Conservation (phyloP, 192 early-diverging fungal species). For the Entomortierella lignicola region DNA sequence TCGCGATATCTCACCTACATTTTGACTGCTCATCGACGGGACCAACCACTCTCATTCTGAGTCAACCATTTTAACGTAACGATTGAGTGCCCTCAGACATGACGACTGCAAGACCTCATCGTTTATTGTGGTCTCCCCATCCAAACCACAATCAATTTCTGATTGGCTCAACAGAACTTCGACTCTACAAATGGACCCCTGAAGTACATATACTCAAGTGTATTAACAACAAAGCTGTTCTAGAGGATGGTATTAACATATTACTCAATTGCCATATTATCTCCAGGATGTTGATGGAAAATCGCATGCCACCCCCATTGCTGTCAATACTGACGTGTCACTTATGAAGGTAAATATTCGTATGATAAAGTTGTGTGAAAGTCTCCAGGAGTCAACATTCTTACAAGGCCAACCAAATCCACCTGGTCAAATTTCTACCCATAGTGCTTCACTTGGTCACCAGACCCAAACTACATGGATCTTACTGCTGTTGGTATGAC, state of each 20-base stretch:
- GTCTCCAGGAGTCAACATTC: background rate
- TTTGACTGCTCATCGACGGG: background rate
- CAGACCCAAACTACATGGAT: conserved; percentile 66
- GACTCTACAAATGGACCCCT: conserved; percentile 66
- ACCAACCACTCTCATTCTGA: background rate
- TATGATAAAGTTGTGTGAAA: background rate
- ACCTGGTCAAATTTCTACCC: background rate
- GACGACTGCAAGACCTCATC: conserved; percentile 56
- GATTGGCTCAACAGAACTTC: conserved; percentile 66
- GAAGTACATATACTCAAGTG: conserved; percentile 20
- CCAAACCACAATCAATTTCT: conserved; percentile 64
- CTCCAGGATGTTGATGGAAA: conserved; percentile 48
- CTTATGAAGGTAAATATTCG: conserved; percentile 57
- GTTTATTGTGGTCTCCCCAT: conserved; percentile 65
- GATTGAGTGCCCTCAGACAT: conserved; percentile 29
- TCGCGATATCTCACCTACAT: no score
- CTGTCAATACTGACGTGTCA: conserved; percentile 58
- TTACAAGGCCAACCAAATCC: conserved; percentile 8
- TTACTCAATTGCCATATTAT: background rate
- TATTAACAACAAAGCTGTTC: background rate
- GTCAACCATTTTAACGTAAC: background rate
- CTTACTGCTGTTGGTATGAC: conserved; percentile 69
- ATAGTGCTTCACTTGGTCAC: conserved; percentile 77
- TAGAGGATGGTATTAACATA: conserved; percentile 13
- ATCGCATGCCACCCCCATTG: conserved; percentile 47